phyloP scores from a whole-genome alignment of 2,329 filamentous ascomycete genomes.

The Geosmithia morbida region DNA sequence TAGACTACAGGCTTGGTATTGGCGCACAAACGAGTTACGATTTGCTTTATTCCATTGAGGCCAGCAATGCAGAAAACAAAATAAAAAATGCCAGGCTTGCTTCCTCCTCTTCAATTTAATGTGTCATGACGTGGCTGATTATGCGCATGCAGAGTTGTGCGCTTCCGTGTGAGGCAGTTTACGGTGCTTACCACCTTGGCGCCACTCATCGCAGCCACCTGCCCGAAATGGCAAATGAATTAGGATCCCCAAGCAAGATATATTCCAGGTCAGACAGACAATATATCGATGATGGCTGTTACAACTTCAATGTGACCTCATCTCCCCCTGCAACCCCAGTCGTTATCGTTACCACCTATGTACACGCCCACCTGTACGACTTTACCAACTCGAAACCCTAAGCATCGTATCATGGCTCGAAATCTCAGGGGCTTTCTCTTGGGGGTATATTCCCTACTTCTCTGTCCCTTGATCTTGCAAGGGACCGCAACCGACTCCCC shows the following conservation, averaged over 20 bases:
- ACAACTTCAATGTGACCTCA: background rate
- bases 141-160: background rate
- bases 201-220: background rate
- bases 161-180: background rate
- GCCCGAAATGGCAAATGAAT: background rate
- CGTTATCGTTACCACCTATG: background rate
- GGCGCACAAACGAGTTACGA: background rate
- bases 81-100: background rate
- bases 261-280: background rate
- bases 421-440: background rate
- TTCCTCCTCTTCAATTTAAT: background rate
- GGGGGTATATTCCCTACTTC: background rate
- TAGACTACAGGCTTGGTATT: background rate
- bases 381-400: background rate
- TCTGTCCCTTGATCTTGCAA: background rate
- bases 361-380: background rate
- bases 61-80: background rate
- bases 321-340: background rate
- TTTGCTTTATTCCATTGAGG: background rate
- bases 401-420: background rate
- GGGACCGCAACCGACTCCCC: too few relatives aligned
- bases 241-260: background rate
- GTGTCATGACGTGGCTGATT: background rate
- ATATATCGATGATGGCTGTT: too few relatives aligned
- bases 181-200: background rate